Conservation (phyloP, 768 basidiomycete species). For the Gloeophyllum trabeum region DNA sequence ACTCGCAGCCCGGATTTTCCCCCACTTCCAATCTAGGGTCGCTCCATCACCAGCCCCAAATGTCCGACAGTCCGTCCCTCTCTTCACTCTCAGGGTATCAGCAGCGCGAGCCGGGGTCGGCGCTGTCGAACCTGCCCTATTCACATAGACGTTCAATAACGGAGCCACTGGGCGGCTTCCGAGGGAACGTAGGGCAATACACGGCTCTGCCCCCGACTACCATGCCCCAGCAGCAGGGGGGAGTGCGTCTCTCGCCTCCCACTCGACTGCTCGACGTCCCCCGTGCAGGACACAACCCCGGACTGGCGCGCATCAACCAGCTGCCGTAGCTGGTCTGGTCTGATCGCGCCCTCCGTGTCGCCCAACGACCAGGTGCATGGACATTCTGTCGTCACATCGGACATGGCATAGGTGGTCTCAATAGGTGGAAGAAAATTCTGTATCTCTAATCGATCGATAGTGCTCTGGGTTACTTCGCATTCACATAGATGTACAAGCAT, state of each 20-base stretch:
- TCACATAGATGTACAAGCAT: neutral
- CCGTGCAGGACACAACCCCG: neutral
- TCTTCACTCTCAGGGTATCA: slow-evolving; percentile 27
- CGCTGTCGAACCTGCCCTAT: slow-evolving; percentile 35
- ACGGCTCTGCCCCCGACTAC: slow-evolving; percentile 37
- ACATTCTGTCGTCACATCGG: too few species aligned
- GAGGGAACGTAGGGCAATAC: slow-evolving; percentile 34
- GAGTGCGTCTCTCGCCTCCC: slow-evolving; percentile 6
- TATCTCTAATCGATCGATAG: neutral
- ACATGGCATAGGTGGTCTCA: too few species aligned
- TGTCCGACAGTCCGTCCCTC: slow-evolving; percentile 21
- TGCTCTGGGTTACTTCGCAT: neutral
- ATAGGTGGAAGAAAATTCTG: neutral
- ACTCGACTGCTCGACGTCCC: slow-evolving; percentile 6
- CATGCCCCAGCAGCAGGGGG: slow-evolving; percentile 23
- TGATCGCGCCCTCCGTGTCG: neutral
- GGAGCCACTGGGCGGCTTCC: slow-evolving; percentile 39
- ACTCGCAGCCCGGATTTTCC: slow-evolving; percentile 39
- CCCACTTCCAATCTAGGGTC: slow-evolving; percentile 13
- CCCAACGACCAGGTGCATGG: too few species aligned
- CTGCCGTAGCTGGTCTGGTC: neutral
- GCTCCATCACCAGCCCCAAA: slow-evolving; percentile 9
- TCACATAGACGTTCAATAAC: slow-evolving; percentile 46
- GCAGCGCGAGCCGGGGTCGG: slow-evolving; percentile 26
- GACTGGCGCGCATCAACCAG: neutral